Base-by-base conservation (phyloP, 208 protist genomes). In the Blastocrithidia nonstop region DNA sequence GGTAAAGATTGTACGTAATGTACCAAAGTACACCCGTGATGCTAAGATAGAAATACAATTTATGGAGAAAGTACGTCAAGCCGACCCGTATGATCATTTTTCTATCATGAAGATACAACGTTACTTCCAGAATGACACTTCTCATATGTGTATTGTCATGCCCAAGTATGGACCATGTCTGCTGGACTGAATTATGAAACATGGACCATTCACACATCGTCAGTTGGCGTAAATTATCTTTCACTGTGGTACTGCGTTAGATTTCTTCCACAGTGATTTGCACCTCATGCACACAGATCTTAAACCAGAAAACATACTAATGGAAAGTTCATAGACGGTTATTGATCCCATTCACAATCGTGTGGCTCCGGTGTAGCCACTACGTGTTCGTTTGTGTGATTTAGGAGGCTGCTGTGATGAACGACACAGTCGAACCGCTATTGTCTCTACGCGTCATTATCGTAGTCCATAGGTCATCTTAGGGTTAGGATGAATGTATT, bases 1-100 rank as follows among this genome's bases (percentile, higher is more conserved):
- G 6, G 75, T 92, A 26, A 92, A 92, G 60, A 84, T 91, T 48
- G 74, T 91, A 43, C 78, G 74, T 33, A 83, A 75, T 51, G 61
- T 83, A 25, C 55, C 71, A 48, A 84, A 85, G 66, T 91, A 91
- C 68, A 85, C 75, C 17, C 62, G 72, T 26, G 81, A 88, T 44
- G 81, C 81, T 39, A 83, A 77, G 70, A 78, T 88, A 37, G 81
- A 91, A 55, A 79, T 91, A 47, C 60, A 81, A 58, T 86, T 86
- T 51, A 79, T 91, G 71, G 71, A 91, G 60, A 61, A 62, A 45
- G 64, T 88, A 41, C 64, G 63, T 33, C 51, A 72, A 45, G 45
- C 59, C n/a, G 81, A 91, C 56, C 43, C 60, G 46, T 56, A 15
- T 59, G 45, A 11, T 62, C 70, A 64, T 55, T 85, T 65, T 54